Base-by-base conservation (phyloP, 352 stramenopile species). In the Phytophthora europaea region DNA sequence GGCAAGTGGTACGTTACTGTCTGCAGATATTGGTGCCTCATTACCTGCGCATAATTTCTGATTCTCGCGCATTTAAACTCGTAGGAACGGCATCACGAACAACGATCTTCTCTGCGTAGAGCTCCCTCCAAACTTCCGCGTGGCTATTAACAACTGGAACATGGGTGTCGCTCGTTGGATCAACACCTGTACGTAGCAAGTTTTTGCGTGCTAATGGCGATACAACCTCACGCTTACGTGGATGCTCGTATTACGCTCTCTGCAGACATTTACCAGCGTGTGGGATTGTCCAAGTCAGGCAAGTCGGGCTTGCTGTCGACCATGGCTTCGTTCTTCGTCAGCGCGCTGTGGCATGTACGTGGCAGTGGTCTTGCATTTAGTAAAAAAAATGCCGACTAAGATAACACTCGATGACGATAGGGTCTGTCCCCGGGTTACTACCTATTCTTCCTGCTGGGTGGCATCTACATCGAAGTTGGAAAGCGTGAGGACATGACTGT, bases 121-220 rank as follows among this genome's bases (percentile, higher is more conserved):
- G 65, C n/a, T 94, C 3, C 90, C 90, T n/a, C 88, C 83, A n/a
- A 96, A 92, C 70, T 80, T 96, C 59, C 90, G 90, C 51, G 88
- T 94, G 20, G 88, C 85, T 23, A 95, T 95, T 67, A 96, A 96
- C 79, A 94, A 93, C 77, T 96, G 90, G 90, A 96, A 96, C 76
- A 96, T 91, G 52, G 89, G 89, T 16, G 90, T 96, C 57, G 90
- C 90, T 16, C 81, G 80, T 33, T 96, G 90, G 90, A 91, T 93
- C 67, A 95, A 96, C 72, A 95, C 90, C 20, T 96, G 87, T 93
- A 81, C 48, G 82, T 71, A 22, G 28, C 18, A 16, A 18, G 6
- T 34, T 33, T 62, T 55, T 26, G 4, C 43, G 43, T n/a, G 16
- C 4, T 23, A 16, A n/a, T 22, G 16, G 18, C 23, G 43, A 23